Evolutionary conservation across 768 basidiomycete genomes (phyloP).

Genomic region (Sporobolomyces roseus): DNA sequence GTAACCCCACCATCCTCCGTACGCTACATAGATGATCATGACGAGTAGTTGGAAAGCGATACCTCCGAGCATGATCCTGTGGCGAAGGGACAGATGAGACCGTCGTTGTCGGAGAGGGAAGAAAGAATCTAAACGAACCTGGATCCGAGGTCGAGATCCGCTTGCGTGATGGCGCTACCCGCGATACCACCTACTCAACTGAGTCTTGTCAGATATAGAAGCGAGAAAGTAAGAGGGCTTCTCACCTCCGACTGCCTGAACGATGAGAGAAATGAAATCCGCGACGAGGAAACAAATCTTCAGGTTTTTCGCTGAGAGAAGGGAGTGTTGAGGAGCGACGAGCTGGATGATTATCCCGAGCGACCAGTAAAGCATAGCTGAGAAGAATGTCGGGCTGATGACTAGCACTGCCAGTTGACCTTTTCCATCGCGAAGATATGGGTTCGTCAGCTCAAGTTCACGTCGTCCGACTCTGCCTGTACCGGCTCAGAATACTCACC

Average conservation of each 20-base stretch:
- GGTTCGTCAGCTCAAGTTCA: too few relatives aligned
- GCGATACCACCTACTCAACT: conserved; percentile 15
- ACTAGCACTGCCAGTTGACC: conserved; percentile 28
- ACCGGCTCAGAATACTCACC: not conserved
- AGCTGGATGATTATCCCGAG: conserved; percentile 15
- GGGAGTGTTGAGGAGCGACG: conserved; percentile 9
- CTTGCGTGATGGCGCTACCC: not conserved
- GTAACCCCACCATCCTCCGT: conserved; percentile 9
- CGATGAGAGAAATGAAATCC: conserved; percentile 31
- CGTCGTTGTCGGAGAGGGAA: not conserved
- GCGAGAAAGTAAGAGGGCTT: too few relatives aligned
- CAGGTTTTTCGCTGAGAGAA: conserved; percentile 20
- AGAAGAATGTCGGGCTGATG: conserved; percentile 34
- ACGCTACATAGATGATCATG: conserved; percentile 26
- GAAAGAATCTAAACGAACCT: not conserved
- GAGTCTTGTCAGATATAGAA: too few relatives aligned
- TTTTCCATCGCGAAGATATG: too few relatives aligned
- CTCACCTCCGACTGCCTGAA: conserved; percentile 26
- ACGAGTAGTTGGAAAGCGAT: conserved; percentile 35
- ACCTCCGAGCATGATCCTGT: conserved; percentile 37
- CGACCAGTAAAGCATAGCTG: conserved; percentile 29
- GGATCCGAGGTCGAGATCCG: conserved; percentile 10
- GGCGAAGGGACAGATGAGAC: not conserved
- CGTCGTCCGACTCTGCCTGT: too few relatives aligned
- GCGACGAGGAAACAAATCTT: conserved; percentile 28